Percentiles rank a stretch among this genome's conserved stretches.
Evolutionary conservation across 2,329 filamentous ascomycete species (phyloP).

Genomic region (Blumeria hordei): DNA sequence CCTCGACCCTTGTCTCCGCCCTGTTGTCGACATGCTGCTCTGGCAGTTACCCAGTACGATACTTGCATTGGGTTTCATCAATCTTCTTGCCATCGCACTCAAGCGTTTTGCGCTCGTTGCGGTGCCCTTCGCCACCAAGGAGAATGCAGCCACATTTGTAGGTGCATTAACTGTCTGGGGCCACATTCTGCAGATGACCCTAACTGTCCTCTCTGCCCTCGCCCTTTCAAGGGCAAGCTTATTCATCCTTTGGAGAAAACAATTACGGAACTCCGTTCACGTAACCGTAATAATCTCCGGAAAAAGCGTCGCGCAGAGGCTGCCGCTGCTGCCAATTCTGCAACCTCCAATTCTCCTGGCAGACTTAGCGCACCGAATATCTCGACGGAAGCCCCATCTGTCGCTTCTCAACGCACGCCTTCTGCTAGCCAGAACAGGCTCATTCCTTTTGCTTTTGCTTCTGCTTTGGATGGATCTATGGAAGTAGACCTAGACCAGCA

Average conservation of each 20-base stretch:
- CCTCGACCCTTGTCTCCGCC: too few species aligned
- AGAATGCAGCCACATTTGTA: neutral
- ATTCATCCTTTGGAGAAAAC: neutral
- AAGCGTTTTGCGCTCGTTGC: too few species aligned
- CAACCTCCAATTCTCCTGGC: neutral
- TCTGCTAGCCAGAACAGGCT: neutral
- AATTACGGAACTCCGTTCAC: neutral
- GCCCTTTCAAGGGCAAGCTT: neutral
- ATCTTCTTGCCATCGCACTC: too few species aligned
- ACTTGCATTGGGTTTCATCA: too few species aligned
- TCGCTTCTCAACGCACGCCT: neutral
- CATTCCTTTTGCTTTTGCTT: neutral
- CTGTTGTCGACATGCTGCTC: too few species aligned
- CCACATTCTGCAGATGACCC: neutral
- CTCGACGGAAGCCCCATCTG: too few species aligned
- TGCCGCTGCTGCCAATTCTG: neutral
- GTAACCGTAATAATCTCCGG: neutral
- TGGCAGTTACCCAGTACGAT: too few species aligned
- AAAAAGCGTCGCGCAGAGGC: neutral
- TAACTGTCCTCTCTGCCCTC: neutral
- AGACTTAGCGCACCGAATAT: neutral
- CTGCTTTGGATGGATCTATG: neutral
- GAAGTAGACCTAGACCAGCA: neutral
- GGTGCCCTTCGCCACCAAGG: neutral
- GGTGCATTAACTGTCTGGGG: neutral